These are phyloP conservation scores for Saturnispora sanitii DNA, from an alignment of 805 yeast genomes.

Conservation along the genomic window DNA sequence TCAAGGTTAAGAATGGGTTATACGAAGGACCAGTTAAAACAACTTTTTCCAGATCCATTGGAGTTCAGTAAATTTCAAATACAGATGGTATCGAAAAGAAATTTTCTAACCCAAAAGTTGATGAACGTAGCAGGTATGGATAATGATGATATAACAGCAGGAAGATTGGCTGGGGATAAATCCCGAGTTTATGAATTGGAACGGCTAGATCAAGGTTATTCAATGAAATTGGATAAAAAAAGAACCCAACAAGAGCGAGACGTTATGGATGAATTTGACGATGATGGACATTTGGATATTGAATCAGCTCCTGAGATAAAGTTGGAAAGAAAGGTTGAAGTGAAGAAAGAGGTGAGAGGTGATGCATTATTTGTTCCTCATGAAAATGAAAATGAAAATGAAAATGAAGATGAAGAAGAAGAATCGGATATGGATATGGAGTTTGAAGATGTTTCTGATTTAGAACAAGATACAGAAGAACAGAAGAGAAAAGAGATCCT, in stretches of 20 bases:
- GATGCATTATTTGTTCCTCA: conserved; percentile 5
- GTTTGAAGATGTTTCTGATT: conserved; percentile 13
- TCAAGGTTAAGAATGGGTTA: conserved; percentile 94
- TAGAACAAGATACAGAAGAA: background rate
- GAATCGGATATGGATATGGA: conserved; percentile 31
- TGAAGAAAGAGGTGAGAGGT: conserved; percentile 1
- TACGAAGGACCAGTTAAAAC: conserved; percentile 76
- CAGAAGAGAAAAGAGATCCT: conserved; percentile 19
- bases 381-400: conserved; percentile 13
- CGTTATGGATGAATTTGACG: conserved; percentile 11
- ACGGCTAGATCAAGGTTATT: conserved; percentile 77
- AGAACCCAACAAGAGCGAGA: conserved; percentile 32
- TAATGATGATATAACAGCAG: conserved; percentile 26
- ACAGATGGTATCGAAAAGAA: conserved; percentile 84
- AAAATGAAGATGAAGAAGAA: conserved; percentile 37
- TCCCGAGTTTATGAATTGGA: conserved; percentile 67
- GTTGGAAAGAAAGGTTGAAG: no score
- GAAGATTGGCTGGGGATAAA: conserved; percentile 76
- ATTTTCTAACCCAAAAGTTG: conserved; percentile 77
- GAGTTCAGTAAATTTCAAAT: conserved; percentile 92
- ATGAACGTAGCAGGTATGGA: conserved; percentile 81
- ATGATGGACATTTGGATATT: conserved; percentile 13
- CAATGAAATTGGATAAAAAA: conserved; percentile 42
- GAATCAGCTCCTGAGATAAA: no score
- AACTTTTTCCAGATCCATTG: conserved; percentile 72